These are phyloP conservation scores for Aspergillus hiratsukae DNA, from an alignment of 2,329 filamentous ascomycete genomes.

Conservation along the genomic window DNA sequence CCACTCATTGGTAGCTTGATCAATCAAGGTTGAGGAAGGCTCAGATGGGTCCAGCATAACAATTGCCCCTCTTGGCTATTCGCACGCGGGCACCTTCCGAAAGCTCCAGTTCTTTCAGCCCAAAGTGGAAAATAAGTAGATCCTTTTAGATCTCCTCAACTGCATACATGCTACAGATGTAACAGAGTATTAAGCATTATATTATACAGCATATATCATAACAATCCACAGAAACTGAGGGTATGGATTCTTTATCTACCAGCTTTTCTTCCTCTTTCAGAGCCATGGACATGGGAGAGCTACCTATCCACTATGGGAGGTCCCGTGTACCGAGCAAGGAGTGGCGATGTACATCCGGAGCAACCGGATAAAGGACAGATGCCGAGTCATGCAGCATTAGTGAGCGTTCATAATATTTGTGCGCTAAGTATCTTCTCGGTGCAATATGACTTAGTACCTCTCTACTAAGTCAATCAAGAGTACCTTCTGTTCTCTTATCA, in stretches of 20 bases:
- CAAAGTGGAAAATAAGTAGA: no score
- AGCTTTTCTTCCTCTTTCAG: background rate
- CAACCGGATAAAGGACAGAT: background rate
- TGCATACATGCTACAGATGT: background rate
- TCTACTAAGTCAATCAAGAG: background rate
- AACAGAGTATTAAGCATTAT: no score
- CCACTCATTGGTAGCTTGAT: background rate
- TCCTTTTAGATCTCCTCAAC: background rate
- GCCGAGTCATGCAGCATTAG: background rate
- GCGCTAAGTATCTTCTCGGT: background rate
- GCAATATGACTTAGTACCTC: background rate
- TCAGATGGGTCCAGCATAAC: background rate
- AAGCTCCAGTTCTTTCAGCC: background rate
- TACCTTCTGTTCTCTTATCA: background rate
- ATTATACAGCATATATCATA: background rate
- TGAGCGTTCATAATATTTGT: background rate
- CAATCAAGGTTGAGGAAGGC: background rate
- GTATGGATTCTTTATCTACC: background rate
- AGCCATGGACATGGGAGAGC: background rate
- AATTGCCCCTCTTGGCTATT: background rate
- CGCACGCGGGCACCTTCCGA: background rate
- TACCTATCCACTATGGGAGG: background rate
- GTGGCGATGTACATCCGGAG: background rate
- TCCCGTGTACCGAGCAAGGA: background rate
- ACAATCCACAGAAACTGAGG: background rate